phyloP scores from a whole-genome alignment of 1,284 basidiomycete genomes.

The Apiotrichum laibachii region DNA sequence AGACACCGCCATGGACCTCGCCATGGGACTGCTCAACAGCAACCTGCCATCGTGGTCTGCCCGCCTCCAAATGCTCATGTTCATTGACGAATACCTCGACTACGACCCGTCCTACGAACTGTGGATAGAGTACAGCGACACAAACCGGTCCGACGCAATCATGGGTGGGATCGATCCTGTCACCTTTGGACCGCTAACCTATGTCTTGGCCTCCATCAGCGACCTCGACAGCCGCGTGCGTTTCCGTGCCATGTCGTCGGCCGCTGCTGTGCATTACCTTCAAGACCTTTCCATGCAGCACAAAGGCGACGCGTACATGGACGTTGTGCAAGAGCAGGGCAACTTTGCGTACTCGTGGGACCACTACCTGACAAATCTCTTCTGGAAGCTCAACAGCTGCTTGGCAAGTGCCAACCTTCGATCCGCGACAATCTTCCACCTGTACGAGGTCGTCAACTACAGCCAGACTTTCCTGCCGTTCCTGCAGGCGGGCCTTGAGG shows the following conservation, averaged over 20 bases:
- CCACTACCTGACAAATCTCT: slow-evolving; percentile 70
- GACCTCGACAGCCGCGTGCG: slow-evolving; percentile 85
- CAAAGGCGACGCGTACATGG: slow-evolving; percentile 30
- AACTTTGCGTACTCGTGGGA: slow-evolving; percentile 53
- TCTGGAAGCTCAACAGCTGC: slow-evolving; percentile 80
- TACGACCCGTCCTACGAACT: slow-evolving; percentile 56
- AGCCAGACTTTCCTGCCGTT: slow-evolving; percentile 57
- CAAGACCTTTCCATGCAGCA: slow-evolving; percentile 20
- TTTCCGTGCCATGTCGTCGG: slow-evolving; percentile 67
- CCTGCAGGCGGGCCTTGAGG: slow-evolving; percentile 64
- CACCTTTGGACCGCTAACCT: slow-evolving; percentile 29
- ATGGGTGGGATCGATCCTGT: slow-evolving; percentile 14
- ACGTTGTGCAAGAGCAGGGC: slow-evolving; percentile 24
- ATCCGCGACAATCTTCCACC: slow-evolving; percentile 82
- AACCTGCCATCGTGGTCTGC: slow-evolving; percentile 64
- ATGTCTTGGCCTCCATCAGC: slow-evolving; percentile 59
- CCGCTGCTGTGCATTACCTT: slow-evolving; percentile 53
- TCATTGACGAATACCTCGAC: slow-evolving; percentile 65
- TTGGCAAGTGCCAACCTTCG: slow-evolving; percentile 74
- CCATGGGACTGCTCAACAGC: slow-evolving; percentile 58
- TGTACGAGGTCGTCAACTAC: slow-evolving; percentile 67
- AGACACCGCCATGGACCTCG: slow-evolving; percentile 56
- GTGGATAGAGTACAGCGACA: slow-evolving; percentile 33
- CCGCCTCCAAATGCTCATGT: slow-evolving; percentile 63
- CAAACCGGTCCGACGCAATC: slow-evolving; percentile 30